phyloP scores from a whole-genome alignment of 495 filamentous ascomycete species.

The Aspergillus olivimuriae region DNA sequence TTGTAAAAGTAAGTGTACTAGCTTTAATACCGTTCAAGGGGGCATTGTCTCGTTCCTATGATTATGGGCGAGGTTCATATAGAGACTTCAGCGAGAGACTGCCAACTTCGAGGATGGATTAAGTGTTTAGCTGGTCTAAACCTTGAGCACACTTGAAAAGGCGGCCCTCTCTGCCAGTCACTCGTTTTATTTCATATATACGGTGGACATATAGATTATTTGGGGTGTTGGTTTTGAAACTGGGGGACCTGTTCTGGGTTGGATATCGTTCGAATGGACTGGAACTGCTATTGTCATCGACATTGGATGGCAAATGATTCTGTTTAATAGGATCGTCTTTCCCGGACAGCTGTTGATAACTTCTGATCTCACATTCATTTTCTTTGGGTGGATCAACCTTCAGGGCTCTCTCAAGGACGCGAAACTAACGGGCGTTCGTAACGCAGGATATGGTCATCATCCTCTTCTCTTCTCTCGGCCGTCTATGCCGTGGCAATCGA shows the following conservation, averaged over 20 bases:
- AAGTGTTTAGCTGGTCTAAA: slow-evolving; percentile 26
- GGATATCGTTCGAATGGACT: neutral
- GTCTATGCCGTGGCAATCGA: slow-evolving; percentile 48
- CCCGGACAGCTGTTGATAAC: neutral
- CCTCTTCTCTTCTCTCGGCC: slow-evolving; percentile 65
- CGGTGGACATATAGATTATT: slow-evolving; percentile 1
- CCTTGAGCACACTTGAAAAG: slow-evolving; percentile 8
- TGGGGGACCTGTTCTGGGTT: slow-evolving; percentile 5
- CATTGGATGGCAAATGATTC: slow-evolving; percentile 6
- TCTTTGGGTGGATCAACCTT: neutral
- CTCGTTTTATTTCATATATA: slow-evolving; percentile 1
- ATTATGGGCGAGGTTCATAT: slow-evolving; percentile 16
- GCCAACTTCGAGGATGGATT: slow-evolving; percentile 35
- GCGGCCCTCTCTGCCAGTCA: slow-evolving; percentile 1
- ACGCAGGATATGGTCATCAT: slow-evolving; percentile 77
- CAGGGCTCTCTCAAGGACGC: neutral
- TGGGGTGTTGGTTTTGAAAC: slow-evolving; percentile 7
- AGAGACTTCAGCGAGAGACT: slow-evolving; percentile 19
- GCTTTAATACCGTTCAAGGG: slow-evolving; percentile 28
- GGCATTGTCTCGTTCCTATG: slow-evolving; percentile 17
- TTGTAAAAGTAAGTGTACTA: slow-evolving; percentile 65
- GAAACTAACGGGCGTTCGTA: slow-evolving; percentile 6
- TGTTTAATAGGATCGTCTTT: slow-evolving; percentile 3
- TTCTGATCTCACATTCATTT: neutral
- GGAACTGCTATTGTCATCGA: slow-evolving; percentile 8